Evolutionary conservation across 257 asterid genomes (phyloP).

Genomic region (Fraxinus quadrangulata): DNA sequence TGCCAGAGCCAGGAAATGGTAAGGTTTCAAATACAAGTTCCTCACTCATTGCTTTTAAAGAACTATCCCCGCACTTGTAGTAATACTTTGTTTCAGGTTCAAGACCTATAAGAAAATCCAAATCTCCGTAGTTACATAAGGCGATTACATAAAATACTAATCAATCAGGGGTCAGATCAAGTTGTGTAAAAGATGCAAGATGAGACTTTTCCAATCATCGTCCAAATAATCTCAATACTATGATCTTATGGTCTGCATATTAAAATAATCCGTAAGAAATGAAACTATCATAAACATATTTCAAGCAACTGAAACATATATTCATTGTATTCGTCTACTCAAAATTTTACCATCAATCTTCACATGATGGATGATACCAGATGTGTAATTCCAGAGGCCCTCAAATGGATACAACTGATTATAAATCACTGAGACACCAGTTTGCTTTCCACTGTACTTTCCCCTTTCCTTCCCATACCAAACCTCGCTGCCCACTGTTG

Average conservation of each 20-base stretch:
- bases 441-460: constrained; percentile 37
- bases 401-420: constrained; percentile 78
- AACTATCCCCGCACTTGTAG: constrained; percentile 86
- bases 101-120: constrained; percentile 50
- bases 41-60: constrained; percentile 64
- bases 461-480: constrained; percentile 75
- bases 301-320: neutral
- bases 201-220: neutral
- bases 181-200: neutral
- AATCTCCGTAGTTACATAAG: neutral
- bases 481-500: constrained; percentile 69
- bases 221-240: neutral
- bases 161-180: neutral
- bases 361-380: constrained; percentile 83
- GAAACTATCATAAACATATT: neutral
- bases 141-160: neutral
- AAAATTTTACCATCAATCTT: constrained; percentile 59
- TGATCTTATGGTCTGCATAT: neutral
- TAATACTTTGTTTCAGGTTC: constrained; percentile 69
- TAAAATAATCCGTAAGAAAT: neutral
- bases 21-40: constrained; percentile 61
- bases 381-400: constrained; percentile 84
- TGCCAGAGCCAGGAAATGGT: constrained; percentile 56
- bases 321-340: neutral
- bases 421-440: constrained; percentile 64